Percentiles rank a stretch among this genome's conserved stretches.
Conservation (phyloP, 768 basidiomycete species). For the Trametes coccinea region DNA sequence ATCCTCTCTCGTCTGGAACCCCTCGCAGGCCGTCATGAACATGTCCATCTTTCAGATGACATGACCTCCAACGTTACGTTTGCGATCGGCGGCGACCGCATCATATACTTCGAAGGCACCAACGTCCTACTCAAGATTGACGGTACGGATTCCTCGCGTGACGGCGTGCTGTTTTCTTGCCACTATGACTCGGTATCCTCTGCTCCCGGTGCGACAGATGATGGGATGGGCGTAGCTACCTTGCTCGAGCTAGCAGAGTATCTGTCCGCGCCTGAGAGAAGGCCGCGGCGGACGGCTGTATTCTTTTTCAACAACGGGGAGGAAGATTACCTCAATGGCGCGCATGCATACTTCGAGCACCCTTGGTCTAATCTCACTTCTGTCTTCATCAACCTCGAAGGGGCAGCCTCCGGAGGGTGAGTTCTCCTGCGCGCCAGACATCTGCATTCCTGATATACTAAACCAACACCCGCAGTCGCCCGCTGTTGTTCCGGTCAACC, state of each 20-base stretch:
- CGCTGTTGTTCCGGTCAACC: conserved; percentile 74
- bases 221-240: conserved; percentile 72
- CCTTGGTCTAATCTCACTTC: conserved; percentile 69
- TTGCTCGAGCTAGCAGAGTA: conserved; percentile 62
- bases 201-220: conserved; percentile 73
- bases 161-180: conserved; percentile 70
- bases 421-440: conserved; percentile 18
- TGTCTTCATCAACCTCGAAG: conserved; percentile 81
- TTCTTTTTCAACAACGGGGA: conserved; percentile 90
- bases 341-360: conserved; percentile 65
- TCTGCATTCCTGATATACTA: no score
- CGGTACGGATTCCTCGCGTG: conserved; percentile 43
- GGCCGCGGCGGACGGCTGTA: conserved; percentile 60
- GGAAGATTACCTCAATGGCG: conserved; percentile 75
- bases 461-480: conserved; percentile 48
- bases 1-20: conserved; percentile 54
- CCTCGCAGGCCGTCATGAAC: conserved; percentile 43
- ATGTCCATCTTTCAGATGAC: conserved; percentile 57
- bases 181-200: conserved; percentile 84
- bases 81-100: conserved; percentile 19
- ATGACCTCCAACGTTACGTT: conserved; percentile 49
- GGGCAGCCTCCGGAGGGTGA: conserved; percentile 77
- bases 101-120: conserved; percentile 61
- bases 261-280: conserved; percentile 38
- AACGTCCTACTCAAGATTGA: conserved; percentile 69